Evolutionary conservation across 345 rosid species (phyloP).

Genomic region (Mangifera indica): DNA sequence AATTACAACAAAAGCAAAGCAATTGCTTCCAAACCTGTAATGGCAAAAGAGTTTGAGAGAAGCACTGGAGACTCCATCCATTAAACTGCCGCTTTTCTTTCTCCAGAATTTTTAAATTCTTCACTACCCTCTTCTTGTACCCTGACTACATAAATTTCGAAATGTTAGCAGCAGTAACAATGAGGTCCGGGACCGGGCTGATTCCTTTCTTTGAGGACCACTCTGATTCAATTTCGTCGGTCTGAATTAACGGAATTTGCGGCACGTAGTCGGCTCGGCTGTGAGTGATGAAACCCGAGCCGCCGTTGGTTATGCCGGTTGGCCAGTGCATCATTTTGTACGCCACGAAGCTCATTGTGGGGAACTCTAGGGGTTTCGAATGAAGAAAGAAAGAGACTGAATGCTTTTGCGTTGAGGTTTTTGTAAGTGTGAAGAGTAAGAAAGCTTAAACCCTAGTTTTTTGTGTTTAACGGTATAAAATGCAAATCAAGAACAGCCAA

Average conservation of each 20-base stretch:
- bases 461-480: too few relatives aligned
- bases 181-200: constrained; percentile 72
- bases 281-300: constrained; percentile 82
- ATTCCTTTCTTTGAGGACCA: constrained; percentile 56
- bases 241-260: constrained; percentile 48
- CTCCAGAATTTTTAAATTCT: constrained; percentile 44
- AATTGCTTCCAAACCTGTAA: constrained; percentile 48
- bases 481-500: too few relatives aligned
- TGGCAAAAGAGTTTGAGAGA: constrained; percentile 92
- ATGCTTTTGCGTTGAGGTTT: background rate
- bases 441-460: constrained; percentile 19
- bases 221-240: constrained; percentile 68
- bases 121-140: constrained; percentile 60
- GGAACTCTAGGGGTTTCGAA: constrained; percentile 15
- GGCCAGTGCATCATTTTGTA: constrained; percentile 98
- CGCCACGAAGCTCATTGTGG: constrained; percentile 87
- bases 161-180: constrained; percentile 71
- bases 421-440: background rate
- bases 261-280: constrained; percentile 56
- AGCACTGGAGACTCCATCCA: constrained; percentile 78
- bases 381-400: background rate
- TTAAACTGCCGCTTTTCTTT: constrained; percentile 58
- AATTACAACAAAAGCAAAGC: background rate
- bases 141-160: constrained; percentile 81
- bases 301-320: constrained; percentile 79